Conservation (phyloP, 1,139 yeast genomes). For the Magnusiomyces suaveolens region DNA sequence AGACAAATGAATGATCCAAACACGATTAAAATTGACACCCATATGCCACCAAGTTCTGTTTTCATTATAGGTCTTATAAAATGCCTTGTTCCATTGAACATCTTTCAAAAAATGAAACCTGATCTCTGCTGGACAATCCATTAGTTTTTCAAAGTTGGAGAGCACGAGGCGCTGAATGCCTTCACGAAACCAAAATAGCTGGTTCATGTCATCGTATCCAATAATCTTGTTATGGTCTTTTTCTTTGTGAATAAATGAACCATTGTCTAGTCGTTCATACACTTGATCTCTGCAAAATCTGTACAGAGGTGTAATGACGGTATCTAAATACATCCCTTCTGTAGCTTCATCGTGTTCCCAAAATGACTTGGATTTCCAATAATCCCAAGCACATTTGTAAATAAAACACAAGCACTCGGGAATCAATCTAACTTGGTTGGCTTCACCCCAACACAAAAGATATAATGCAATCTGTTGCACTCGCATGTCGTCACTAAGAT, state of each 20-base stretch:
- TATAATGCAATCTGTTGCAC: conserved; percentile 60
- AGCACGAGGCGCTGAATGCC: conserved; percentile 47
- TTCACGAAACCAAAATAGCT: conserved; percentile 68
- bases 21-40: conserved; percentile 65
- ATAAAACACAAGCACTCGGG: conserved; percentile 82
- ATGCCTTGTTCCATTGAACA: conserved; percentile 53
- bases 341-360: conserved; percentile 9
- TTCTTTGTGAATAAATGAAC: conserved; percentile 40
- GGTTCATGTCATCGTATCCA: conserved; percentile 84
- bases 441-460: conserved; percentile 81
- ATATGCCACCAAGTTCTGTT: conserved; percentile 71
- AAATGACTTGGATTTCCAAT: conserved; percentile 37
- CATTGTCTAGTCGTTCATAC: conserved; percentile 33
- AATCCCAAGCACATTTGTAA: conserved; percentile 67
- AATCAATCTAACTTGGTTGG: conserved; percentile 69
- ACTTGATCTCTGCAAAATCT: conserved; percentile 50
- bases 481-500: conserved; percentile 44
- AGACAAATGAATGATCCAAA: conserved; percentile 73
- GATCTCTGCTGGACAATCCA: conserved; percentile 37
- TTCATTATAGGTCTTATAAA: conserved; percentile 66
- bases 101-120: conserved; percentile 43
- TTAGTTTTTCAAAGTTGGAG: conserved; percentile 34
- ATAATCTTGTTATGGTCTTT: conserved; percentile 62
- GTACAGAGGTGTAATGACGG: conserved; percentile 68
- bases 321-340: conserved; percentile 45